phyloP scores from a whole-genome alignment of 345 rosid species.

The Populus deltoides region DNA sequence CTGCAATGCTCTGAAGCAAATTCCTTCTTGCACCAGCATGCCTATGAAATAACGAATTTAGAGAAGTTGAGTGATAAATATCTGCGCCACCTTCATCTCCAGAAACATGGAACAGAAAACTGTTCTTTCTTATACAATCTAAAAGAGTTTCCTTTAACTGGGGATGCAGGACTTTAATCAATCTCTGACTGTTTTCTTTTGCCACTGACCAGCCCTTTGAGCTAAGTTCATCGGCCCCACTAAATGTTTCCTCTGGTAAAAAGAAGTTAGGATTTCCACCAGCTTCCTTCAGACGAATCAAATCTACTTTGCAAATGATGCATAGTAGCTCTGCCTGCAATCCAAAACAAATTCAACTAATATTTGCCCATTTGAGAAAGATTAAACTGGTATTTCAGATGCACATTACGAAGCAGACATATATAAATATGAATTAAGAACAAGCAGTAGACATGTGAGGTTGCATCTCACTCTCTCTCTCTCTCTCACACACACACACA shows the following conservation, averaged over 20 bases:
- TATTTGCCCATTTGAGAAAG: background rate
- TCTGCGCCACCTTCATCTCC: slow-evolving; percentile 44
- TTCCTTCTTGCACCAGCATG: slow-evolving; percentile 24
- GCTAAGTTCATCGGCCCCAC: slow-evolving; percentile 10
- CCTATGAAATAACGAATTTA: slow-evolving; percentile 28
- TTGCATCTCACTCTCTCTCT: no score
- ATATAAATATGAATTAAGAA: background rate
- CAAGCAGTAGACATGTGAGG: background rate
- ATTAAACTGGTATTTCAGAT: background rate
- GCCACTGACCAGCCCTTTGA: slow-evolving; percentile 25
- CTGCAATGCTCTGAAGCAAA: slow-evolving; percentile 32
- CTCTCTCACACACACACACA: background rate
- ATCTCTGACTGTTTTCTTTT: slow-evolving; percentile 40
- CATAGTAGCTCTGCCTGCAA: slow-evolving; percentile 62
- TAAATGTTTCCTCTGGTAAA: slow-evolving; percentile 34
- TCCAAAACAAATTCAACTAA: slow-evolving; percentile 14
- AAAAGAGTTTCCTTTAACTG: slow-evolving; percentile 45
- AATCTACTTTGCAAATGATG: slow-evolving; percentile 58
- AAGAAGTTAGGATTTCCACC: slow-evolving; percentile 43
- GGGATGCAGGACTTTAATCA: slow-evolving; percentile 40
- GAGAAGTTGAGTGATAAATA: slow-evolving; percentile 30
- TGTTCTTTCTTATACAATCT: slow-evolving; percentile 54
- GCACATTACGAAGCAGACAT: background rate
- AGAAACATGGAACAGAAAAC: slow-evolving; percentile 28
- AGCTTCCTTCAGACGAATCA: slow-evolving; percentile 48